phyloP scores from a whole-genome alignment of 2,329 filamentous ascomycete genomes.

The Ceratocystis cubensis region DNA sequence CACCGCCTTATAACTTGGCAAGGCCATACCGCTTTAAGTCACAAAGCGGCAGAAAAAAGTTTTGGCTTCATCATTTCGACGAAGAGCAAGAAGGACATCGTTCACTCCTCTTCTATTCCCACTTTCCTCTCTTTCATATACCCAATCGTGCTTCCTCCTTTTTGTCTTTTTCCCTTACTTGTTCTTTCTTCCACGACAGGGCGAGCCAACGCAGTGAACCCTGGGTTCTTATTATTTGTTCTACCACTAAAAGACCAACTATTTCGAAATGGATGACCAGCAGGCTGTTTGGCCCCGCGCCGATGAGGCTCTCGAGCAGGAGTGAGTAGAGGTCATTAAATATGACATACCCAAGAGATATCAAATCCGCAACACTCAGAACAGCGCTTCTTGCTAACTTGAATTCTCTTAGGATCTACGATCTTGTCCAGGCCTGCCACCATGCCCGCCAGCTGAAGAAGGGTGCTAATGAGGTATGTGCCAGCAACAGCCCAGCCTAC shows the following conservation, averaged over 20 bases:
- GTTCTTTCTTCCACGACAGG: constrained; percentile 30
- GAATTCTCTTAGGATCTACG: constrained; percentile 44
- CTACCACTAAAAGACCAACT: neutral
- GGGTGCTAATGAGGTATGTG: constrained; percentile 59
- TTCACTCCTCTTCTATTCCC: no score
- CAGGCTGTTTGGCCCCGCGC: constrained; percentile 55
- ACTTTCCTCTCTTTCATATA: no score
- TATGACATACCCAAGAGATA: no score
- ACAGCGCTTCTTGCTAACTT: neutral
- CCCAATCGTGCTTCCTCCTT: constrained; percentile 18
- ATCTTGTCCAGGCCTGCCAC: constrained; percentile 61
- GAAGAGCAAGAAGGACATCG: no score
- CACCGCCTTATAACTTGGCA: constrained; percentile 10
- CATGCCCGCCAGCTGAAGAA: constrained; percentile 72
- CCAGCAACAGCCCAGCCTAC: no score
- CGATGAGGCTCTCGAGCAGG: constrained; percentile 61
- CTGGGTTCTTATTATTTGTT: constrained; percentile 31
- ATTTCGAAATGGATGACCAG: constrained; percentile 17
- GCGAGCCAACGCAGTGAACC: constrained; percentile 52
- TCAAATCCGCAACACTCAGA: no score
- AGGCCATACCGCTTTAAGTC: neutral
- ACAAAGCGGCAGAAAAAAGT: constrained; percentile 20
- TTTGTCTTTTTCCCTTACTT: constrained; percentile 16
- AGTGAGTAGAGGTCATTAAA: constrained; percentile 28
- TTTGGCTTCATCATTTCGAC: constrained; percentile 19